phyloP scores from a whole-genome alignment of 306 rosid species.

The Herpetospermum pedunculosum region DNA sequence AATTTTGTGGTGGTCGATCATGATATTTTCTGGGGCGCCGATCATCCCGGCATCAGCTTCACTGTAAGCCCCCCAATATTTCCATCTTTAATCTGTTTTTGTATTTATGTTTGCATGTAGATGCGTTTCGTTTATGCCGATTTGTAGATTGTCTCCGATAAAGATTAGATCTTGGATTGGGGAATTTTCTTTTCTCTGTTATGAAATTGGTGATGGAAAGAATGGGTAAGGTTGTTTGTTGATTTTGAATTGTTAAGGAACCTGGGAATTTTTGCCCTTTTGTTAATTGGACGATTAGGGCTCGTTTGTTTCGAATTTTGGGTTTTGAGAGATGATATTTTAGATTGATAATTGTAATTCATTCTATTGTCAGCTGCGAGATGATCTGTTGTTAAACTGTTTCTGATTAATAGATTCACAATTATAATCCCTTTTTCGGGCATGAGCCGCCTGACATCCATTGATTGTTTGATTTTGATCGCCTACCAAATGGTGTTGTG shows the following conservation, averaged over 20 bases:
- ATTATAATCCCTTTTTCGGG: neutral
- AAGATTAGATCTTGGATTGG: neutral
- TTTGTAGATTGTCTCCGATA: neutral
- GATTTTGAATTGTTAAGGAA: neutral
- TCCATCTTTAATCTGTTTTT: neutral
- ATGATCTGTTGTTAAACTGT: neutral
- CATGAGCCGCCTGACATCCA: neutral
- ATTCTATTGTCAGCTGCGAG: neutral
- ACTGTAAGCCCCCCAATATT: constrained; percentile 29
- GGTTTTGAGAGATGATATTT: neutral
- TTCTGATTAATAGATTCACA: neutral
- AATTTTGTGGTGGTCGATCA: constrained; percentile 93
- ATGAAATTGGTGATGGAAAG: neutral
- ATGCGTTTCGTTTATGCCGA: neutral
- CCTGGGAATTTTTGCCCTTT: neutral
- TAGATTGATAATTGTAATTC: neutral
- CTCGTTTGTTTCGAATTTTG: neutral
- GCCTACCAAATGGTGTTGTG: no score
- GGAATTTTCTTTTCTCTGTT: neutral
- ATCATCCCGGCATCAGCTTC: constrained; percentile 94
- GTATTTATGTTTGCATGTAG: neutral
- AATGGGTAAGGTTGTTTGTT: neutral
- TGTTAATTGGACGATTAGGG: neutral
- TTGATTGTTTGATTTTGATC: no score
- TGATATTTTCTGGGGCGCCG: constrained; percentile 85